Conservation (phyloP, 495 filamentous ascomycete genomes). For the Aspergillus sparsus region DNA sequence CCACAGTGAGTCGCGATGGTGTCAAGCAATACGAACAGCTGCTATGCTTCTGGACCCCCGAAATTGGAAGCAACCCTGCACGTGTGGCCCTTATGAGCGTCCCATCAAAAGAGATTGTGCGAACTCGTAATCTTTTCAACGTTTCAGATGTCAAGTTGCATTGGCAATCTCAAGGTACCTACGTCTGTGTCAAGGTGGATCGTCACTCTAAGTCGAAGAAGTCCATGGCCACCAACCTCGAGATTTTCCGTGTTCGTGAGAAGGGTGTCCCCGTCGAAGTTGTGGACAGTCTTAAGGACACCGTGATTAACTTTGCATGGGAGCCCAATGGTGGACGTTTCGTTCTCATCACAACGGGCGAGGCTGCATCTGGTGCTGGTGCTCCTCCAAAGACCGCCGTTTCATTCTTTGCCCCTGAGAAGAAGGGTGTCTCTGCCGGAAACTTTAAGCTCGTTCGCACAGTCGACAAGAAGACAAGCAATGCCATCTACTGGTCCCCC, state of each 20-base stretch:
- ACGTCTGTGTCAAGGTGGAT: slow-evolving; percentile 98
- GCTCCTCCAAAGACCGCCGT: slow-evolving; percentile 92
- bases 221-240: slow-evolving; percentile 90
- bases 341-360: slow-evolving; percentile 92
- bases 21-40: slow-evolving; percentile 91
- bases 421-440: slow-evolving; percentile 75
- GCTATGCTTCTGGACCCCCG: slow-evolving; percentile 97
- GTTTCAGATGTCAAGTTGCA: slow-evolving; percentile 91
- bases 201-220: slow-evolving; percentile 99
- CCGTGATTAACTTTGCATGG: slow-evolving; percentile 98
- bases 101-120: slow-evolving; percentile 87
- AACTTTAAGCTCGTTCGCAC: slow-evolving; percentile 96
- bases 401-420: slow-evolving; percentile 94
- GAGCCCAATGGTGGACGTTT: slow-evolving; percentile 97
- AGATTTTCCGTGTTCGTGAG: slow-evolving; percentile 95
- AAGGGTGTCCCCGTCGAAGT: slow-evolving; percentile 98
- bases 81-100: slow-evolving; percentile 96
- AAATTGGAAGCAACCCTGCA: slow-evolving; percentile 97
- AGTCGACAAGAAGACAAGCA: slow-evolving; percentile 97
- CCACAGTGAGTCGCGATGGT: slow-evolving; percentile 72
- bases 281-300: slow-evolving; percentile 94
- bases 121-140: slow-evolving; percentile 95
- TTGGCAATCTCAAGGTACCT: slow-evolving; percentile 92
- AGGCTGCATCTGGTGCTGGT: slow-evolving; percentile 74
- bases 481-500: slow-evolving; percentile 99